A percentile compares a stretch with the other conserved stretches of the same genome.
phyloP scores from a whole-genome alignment of 2,329 filamentous ascomycete genomes.

The Verticillium albo-atrum region DNA sequence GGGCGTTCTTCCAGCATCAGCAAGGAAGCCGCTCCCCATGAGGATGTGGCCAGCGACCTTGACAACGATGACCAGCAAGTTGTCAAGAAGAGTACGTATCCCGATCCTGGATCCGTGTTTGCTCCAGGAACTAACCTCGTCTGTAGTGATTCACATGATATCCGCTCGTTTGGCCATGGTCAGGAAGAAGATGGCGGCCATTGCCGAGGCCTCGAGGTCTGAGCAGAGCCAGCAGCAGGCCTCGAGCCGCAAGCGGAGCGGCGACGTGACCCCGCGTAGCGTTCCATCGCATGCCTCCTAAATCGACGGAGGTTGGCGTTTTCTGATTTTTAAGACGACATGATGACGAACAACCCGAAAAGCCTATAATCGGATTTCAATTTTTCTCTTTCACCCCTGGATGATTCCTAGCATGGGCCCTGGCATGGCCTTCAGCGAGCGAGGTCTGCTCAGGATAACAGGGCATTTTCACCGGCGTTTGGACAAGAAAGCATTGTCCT shows the following conservation, averaged over 20 bases:
- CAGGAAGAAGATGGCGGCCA: constrained; percentile 57
- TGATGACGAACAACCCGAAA: neutral
- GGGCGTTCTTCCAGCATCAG: constrained; percentile 31
- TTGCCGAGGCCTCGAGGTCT: constrained; percentile 52
- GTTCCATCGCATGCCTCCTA: constrained; percentile 42
- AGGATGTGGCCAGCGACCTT: constrained; percentile 39
- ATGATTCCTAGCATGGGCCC: constrained; percentile 1
- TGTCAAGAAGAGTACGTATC: constrained; percentile 63
- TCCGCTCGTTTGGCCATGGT: constrained; percentile 49
- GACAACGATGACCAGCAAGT: constrained; percentile 69
- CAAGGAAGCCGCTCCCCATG: constrained; percentile 35
- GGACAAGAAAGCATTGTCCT: neutral
- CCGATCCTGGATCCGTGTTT: no score
- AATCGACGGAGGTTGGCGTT: constrained; percentile 1
- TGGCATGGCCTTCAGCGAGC: neutral
- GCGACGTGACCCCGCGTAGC: constrained; percentile 52
- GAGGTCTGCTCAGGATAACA: neutral
- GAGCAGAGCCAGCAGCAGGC: constrained; percentile 36
- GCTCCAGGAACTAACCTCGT: neutral
- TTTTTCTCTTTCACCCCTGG: neutral
- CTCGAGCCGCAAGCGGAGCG: constrained; percentile 45
- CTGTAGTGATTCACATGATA: constrained; percentile 59
- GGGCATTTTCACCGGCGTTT: neutral
- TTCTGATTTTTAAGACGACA: neutral
- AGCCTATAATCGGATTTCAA: neutral